phyloP scores from a whole-genome alignment of 2,329 filamentous ascomycete species.

The Pseudogymnoascus sp. region DNA sequence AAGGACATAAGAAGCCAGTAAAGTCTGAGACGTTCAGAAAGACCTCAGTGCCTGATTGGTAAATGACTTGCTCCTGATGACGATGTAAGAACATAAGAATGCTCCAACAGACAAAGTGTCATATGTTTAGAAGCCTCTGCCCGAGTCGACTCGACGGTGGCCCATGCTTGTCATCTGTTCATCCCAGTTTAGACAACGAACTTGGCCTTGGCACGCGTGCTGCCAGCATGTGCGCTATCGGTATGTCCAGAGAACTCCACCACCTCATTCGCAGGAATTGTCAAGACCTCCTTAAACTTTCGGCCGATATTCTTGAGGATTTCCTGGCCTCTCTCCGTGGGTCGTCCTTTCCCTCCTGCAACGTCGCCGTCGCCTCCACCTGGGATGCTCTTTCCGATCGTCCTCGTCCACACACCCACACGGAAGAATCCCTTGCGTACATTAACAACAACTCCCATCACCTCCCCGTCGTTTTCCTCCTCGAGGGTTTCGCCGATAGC shows the following conservation, averaged over 20 bases:
- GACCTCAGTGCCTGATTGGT: neutral
- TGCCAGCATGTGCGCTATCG: slow-evolving; percentile 86
- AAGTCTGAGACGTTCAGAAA: neutral
- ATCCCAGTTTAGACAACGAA: slow-evolving; percentile 60
- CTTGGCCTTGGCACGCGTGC: slow-evolving; percentile 93
- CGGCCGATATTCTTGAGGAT: slow-evolving; percentile 77
- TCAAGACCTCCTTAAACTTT: slow-evolving; percentile 88
- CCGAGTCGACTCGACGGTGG: slow-evolving; percentile 1
- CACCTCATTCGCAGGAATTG: slow-evolving; percentile 66
- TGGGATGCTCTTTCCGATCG: slow-evolving; percentile 77
- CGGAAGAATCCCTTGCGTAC: slow-evolving; percentile 98
- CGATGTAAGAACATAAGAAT: slow-evolving; percentile 3
- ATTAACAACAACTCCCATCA: slow-evolving; percentile 99
- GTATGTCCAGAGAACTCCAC: slow-evolving; percentile 97
- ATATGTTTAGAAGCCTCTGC: slow-evolving; percentile 9
- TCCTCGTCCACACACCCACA: slow-evolving; percentile 95
- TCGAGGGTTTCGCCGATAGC: slow-evolving; percentile 98
- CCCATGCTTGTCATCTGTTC: neutral
- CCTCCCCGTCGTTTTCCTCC: slow-evolving; percentile 91
- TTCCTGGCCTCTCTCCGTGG: slow-evolving; percentile 75
- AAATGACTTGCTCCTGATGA: slow-evolving; percentile 5
- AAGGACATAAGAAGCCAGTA: slow-evolving; percentile 6
- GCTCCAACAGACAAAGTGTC: slow-evolving; percentile 8
- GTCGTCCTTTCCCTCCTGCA: slow-evolving; percentile 71
- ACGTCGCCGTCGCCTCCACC: slow-evolving; percentile 67